These are phyloP conservation scores for Xylaria sp. DNA, from an alignment of 2,329 filamentous ascomycete species.

Conservation along the genomic window DNA sequence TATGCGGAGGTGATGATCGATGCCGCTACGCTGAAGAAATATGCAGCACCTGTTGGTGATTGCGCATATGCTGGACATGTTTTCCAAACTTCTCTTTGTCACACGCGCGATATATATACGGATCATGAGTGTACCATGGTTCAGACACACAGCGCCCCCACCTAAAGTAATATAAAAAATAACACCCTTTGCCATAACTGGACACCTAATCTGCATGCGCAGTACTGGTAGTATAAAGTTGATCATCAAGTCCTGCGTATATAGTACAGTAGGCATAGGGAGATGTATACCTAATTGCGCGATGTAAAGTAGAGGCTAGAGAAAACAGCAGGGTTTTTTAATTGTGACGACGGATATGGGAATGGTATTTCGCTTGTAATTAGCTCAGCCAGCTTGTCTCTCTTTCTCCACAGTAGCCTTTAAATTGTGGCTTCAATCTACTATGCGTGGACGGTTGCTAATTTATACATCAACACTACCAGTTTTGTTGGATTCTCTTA, in stretches of 20 bases:
- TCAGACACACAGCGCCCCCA: not conserved
- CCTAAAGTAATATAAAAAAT: conserved; percentile 3
- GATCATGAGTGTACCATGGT: conserved; percentile 21
- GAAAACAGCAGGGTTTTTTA: not conserved
- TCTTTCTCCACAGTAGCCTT: not conserved
- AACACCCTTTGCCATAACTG: conserved; percentile 4
- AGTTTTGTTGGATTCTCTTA: no score
- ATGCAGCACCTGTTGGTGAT: conserved; percentile 22
- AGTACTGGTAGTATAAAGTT: not conserved
- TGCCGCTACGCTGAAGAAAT: conserved; percentile 5
- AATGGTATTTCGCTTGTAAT: not conserved
- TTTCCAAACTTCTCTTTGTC: conserved; percentile 3
- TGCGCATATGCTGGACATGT: conserved; percentile 25
- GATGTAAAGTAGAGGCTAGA: not conserved
- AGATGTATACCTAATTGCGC: not conserved
- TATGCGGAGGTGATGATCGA: not conserved
- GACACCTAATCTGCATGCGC: conserved; percentile 12
- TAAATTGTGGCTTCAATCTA: no score
- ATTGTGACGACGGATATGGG: not conserved
- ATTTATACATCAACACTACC: no score
- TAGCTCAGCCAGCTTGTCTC: not conserved
- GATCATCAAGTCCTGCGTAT: not conserved
- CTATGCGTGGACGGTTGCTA: no score
- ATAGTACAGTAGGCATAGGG: not conserved
- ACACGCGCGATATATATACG: conserved; percentile 6